Percentiles rank a stretch among this genome's conserved stretches.
phyloP scores from a whole-genome alignment of 352 stramenopile species.

The Aphanomyces euteiches region DNA sequence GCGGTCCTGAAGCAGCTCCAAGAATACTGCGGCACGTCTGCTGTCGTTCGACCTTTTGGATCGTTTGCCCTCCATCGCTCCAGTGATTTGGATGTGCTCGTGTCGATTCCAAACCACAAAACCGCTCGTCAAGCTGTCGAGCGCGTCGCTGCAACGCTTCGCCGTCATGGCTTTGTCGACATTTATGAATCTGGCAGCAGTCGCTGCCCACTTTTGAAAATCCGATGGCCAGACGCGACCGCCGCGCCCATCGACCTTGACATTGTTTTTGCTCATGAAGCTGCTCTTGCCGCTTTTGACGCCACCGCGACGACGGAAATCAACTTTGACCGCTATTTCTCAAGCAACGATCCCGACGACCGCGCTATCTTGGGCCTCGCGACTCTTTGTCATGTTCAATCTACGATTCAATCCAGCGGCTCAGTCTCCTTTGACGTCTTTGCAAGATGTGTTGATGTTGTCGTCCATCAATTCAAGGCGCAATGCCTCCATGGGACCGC shows the following conservation, averaged over 20 bases:
- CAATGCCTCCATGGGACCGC: constrained; percentile 4
- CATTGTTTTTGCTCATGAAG: background rate
- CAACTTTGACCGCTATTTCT: background rate
- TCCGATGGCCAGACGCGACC: background rate
- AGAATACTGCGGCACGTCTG: background rate
- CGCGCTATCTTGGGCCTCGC: constrained; percentile 7
- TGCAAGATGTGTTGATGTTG: constrained; percentile 11
- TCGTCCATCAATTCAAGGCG: constrained; percentile 1
- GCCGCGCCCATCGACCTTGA: background rate
- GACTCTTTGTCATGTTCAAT: background rate
- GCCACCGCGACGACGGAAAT: background rate
- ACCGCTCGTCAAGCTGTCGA: background rate
- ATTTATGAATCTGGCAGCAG: constrained; percentile 16
- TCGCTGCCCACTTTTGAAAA: constrained; percentile 18
- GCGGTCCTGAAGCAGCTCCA: background rate
- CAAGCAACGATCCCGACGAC: constrained; percentile 6
- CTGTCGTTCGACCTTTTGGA: background rate
- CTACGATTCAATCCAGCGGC: background rate
- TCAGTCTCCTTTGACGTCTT: constrained; percentile 3
- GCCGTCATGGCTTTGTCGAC: background rate
- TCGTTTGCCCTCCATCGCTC: constrained; percentile 18
- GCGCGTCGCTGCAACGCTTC: background rate
- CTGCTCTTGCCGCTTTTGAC: background rate
- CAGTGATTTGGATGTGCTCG: constrained; percentile 5
- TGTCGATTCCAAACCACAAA: background rate